Base-by-base conservation (phyloP, 169 alveolate species). In the Eimeria brunetti region DNA sequence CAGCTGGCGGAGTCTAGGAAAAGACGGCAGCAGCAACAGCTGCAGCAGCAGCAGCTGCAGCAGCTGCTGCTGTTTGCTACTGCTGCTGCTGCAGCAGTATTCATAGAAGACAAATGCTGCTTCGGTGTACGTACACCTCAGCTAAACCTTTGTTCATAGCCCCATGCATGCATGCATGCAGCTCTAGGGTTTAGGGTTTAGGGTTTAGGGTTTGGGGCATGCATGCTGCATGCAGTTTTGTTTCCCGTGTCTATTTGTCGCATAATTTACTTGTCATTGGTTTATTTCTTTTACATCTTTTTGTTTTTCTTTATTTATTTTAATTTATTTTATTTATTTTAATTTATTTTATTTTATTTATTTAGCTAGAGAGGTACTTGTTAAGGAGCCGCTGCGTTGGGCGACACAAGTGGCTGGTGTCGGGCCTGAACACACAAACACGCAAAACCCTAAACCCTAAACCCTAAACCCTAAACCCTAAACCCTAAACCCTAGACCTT, bases 391-490 rank as follows among this genome's bases (percentile, higher is more conserved):
- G 86, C 86, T 76, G 86, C 51, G 86, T 76, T 2, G 86, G 86
- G 62, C 86, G 30, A n/a, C 86, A 76, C 20, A 76, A n/a, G 51
- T 46, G 86, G 86, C 86, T 76, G 27, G 49, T 27, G 62, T 76
- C 86, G 22, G 86, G 86, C 86, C 86, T 76, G 86, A 22, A 20
- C 51, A 69, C 9, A 69, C 5, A 64, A 64, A 64, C n/a, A 33
- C 83, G 20, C 83, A 24, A 71, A 67, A 67, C 76, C 76, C 76
- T 67, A 67, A 67, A 67, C 76, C 76, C 76, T 67, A 67, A 67
- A 71, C 83, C 83, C 83, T 41, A 75, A 75, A 75, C 85, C 51
- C 85, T 75, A 75, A 75, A 75, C 85, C 85, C 85, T 75, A 38
- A 75, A 75, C 85, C 85, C 85, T 75, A 75, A 75, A 44, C 85